Base-by-base conservation (phyloP, 805 yeast species). In the Starmerella geochares region DNA sequence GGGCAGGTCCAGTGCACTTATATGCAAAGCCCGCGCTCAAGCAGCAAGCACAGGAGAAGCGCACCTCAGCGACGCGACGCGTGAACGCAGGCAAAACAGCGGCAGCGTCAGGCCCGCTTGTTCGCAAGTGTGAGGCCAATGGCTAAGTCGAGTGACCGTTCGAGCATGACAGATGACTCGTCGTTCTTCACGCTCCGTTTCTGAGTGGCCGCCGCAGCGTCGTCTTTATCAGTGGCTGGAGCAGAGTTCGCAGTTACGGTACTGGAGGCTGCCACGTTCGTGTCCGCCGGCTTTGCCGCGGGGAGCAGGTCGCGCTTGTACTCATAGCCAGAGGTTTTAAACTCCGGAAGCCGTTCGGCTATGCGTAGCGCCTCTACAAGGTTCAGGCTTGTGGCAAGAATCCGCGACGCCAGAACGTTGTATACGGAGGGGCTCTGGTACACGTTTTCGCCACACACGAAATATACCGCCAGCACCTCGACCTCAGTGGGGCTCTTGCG, bases 361-460 rank as follows among this genome's bases (percentile, higher is more conserved):
- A 64, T 64, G 14, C 67, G 63, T 38, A 80, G 60, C 0, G 82
- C 76, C 28, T 73, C 69, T 21, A 72, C 66, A 37, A 81, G 59
- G 50, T 66, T 62, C 44, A 63, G 60, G 7, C 68, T 66, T 2
- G 80, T 70, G 37, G 81, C 72, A 55, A 80, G 66, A 29, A 86
- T 65, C 52, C 96, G 69, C 31, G 88, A 80, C 17, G 84, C 76
- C 6, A 90, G 70, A 2, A 88, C 75, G 33, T 83, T 80, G 60
- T 80, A 79, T 0, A 85, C 73, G 16, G 78, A 69, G 0, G 96
- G 96, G 0, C 96, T 82, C 78, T 85, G 90, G 66, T 87, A 92
- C 1, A 92, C 82, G 61, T 86, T 87, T 17, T 95, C 94, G 3
- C 96, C 95, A 36, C 87, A 79, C 42, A 90, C 81, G 64, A 85